Conservation (phyloP, 2,329 filamentous ascomycete genomes). For the Diaporthe citriasiana region DNA sequence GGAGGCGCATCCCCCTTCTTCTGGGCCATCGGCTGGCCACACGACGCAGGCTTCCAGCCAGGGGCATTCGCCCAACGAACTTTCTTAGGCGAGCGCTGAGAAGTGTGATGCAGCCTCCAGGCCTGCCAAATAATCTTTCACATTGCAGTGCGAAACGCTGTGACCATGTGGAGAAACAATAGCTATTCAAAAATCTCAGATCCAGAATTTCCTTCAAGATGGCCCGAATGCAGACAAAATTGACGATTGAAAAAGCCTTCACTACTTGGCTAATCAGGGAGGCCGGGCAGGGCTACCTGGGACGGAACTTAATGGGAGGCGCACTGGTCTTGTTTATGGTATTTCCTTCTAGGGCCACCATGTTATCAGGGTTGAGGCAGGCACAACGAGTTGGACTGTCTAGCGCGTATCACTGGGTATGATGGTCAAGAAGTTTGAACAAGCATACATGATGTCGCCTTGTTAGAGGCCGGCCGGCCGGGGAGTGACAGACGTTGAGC, state of each 20-base stretch:
- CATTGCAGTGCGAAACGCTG: no score
- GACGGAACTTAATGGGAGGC: neutral
- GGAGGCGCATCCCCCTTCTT: neutral
- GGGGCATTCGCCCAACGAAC: neutral
- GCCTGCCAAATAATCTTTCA: neutral
- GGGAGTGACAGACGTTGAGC: slow-evolving; percentile 15
- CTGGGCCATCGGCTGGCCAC: slow-evolving; percentile 16
- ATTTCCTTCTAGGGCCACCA: neutral
- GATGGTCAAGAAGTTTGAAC: slow-evolving; percentile 3
- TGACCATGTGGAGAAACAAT: neutral
- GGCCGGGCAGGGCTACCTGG: neutral
- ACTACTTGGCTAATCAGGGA: neutral
- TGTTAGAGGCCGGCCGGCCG: slow-evolving; percentile 35
- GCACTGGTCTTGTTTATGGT: neutral
- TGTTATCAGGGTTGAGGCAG: neutral
- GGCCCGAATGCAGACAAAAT: neutral
- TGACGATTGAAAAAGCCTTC: neutral
- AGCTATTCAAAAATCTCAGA: neutral
- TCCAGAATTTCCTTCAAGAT: neutral
- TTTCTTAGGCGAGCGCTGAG: neutral
- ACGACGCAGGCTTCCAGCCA: slow-evolving; percentile 1
- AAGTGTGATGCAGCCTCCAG: neutral
- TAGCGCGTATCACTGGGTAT: neutral
- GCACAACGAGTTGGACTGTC: neutral
- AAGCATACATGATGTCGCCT: slow-evolving; percentile 39